These are phyloP conservation scores for Exophiala spinifera DNA, from an alignment of 2,329 filamentous ascomycete species.

Conservation along the genomic window DNA sequence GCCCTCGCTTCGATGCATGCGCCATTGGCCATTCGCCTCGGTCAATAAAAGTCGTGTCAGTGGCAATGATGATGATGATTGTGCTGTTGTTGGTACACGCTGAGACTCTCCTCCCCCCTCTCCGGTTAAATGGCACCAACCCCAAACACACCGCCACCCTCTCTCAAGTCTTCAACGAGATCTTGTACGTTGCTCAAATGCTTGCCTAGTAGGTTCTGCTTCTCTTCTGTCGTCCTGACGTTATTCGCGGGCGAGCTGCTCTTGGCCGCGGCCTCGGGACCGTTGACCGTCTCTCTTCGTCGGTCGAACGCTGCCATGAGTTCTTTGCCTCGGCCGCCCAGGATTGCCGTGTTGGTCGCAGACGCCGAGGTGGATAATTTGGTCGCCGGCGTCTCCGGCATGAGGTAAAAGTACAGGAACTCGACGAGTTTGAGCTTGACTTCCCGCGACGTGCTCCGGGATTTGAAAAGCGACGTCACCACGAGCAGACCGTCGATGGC, in stretches of 20 bases:
- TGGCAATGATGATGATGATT: neutral
- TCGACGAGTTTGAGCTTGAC: constrained; percentile 96
- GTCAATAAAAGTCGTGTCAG: constrained; percentile 4
- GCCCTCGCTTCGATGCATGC: too few species aligned
- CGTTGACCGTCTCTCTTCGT: constrained; percentile 32
- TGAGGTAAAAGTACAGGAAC: constrained; percentile 97
- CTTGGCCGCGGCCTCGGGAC: constrained; percentile 14
- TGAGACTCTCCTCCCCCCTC: too few species aligned
- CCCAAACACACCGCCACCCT: constrained; percentile 38
- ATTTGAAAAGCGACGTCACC: constrained; percentile 89
- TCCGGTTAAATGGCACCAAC: constrained; percentile 7
- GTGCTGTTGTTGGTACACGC: constrained; percentile 6
- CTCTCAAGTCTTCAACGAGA: constrained; percentile 77
- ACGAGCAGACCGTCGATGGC: constrained; percentile 85
- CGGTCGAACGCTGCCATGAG: constrained; percentile 55
- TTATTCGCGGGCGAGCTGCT: constrained; percentile 22
- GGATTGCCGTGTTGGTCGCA: constrained; percentile 39
- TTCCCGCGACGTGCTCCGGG: constrained; percentile 75
- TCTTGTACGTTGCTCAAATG: constrained; percentile 82
- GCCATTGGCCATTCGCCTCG: neutral
- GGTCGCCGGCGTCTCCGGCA: constrained; percentile 70
- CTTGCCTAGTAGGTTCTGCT: constrained; percentile 72
- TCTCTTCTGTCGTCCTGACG: constrained; percentile 72
- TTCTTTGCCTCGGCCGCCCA: constrained; percentile 66
- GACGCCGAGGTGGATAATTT: constrained; percentile 37